Evolutionary conservation across 768 basidiomycete genomes (phyloP).

Genomic region (Leccinum olivaceopallidum): DNA sequence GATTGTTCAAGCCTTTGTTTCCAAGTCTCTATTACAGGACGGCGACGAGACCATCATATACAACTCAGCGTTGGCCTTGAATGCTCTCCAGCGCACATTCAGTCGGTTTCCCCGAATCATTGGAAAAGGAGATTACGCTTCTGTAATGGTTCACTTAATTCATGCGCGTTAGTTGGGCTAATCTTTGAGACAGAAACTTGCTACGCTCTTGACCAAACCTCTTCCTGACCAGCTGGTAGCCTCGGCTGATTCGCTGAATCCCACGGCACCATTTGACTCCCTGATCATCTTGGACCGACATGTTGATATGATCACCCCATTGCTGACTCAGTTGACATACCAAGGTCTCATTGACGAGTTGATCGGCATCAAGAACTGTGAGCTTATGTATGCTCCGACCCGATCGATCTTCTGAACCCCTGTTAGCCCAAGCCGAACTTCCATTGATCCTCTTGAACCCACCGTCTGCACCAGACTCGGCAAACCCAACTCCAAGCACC

Average conservation of each 20-base stretch:
- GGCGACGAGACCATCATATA: conserved; percentile 90
- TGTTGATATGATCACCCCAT: conserved; percentile 93
- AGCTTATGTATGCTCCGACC: conserved; percentile 25
- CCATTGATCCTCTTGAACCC: conserved; percentile 53
- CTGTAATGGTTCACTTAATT: conserved; percentile 42
- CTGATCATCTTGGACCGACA: conserved; percentile 88
- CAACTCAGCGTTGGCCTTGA: conserved; percentile 85
- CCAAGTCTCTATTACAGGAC: conserved; percentile 51
- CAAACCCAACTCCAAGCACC: no score
- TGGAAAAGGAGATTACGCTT: conserved; percentile 90
- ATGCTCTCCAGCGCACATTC: conserved; percentile 79
- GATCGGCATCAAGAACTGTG: conserved; percentile 87
- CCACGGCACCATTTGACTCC: conserved; percentile 73
- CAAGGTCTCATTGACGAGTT: conserved; percentile 95
- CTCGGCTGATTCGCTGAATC: conserved; percentile 42
- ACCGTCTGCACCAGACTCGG: no score
- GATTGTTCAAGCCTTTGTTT: not conserved
- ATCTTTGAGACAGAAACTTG: conserved; percentile 57
- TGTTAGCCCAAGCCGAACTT: conserved; percentile 75
- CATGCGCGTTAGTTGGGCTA: not conserved
- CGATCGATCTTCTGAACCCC: conserved; percentile 2
- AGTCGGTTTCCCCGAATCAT: conserved; percentile 90
- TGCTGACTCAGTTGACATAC: conserved; percentile 95
- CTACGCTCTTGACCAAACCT: conserved; percentile 66
- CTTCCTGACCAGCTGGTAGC: conserved; percentile 42